A percentile compares a stretch with the other conserved stretches of the same genome.
phyloP scores from a whole-genome alignment of 2,329 filamentous ascomycete genomes.

The Grosmannia clavigera region DNA sequence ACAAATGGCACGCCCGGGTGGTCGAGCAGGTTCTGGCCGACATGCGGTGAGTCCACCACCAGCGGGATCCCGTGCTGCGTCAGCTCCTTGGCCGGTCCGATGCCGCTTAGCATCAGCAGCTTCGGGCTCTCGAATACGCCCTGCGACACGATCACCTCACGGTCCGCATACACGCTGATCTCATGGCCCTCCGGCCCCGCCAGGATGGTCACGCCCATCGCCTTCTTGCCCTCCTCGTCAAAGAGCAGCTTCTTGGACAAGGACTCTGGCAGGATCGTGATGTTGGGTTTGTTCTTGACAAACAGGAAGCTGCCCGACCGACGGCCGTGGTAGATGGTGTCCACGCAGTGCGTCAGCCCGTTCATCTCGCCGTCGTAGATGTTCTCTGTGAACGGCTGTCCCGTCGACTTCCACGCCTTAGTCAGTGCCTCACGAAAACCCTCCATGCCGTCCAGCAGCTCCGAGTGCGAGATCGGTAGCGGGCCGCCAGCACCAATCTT shows the following conservation, averaged over 20 bases:
- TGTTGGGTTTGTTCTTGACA: conserved; percentile 39
- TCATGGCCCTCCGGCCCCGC: conserved; percentile 22
- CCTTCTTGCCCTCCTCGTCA: conserved; percentile 24
- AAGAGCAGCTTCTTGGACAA: conserved; percentile 38
- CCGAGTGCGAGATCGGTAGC: conserved; percentile 39
- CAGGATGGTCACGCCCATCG: conserved; percentile 34
- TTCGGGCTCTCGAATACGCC: conserved; percentile 54
- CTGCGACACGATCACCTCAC: conserved; percentile 34
- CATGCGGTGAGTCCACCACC: conserved; percentile 44
- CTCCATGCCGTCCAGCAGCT: conserved; percentile 37
- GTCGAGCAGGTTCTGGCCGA: conserved; percentile 53
- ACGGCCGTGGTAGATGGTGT: conserved; percentile 45
- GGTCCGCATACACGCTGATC: conserved; percentile 31
- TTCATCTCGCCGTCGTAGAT: conserved; percentile 43
- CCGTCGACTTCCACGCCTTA: conserved; percentile 40
- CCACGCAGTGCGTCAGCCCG: conserved; percentile 39
- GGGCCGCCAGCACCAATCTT: conserved; percentile 41
- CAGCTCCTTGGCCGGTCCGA: conserved; percentile 44
- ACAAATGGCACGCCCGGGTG: conserved; percentile 42
- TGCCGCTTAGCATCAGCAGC: conserved; percentile 51
- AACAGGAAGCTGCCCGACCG: conserved; percentile 39
- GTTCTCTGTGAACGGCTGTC: conserved; percentile 36
- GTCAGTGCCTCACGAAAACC: conserved; percentile 37
- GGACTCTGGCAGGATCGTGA: conserved; percentile 34
- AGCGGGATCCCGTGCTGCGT: conserved; percentile 38